Conservation (phyloP, 176 grass and related monocot genomes). For the Cymbopogon citratus region DNA sequence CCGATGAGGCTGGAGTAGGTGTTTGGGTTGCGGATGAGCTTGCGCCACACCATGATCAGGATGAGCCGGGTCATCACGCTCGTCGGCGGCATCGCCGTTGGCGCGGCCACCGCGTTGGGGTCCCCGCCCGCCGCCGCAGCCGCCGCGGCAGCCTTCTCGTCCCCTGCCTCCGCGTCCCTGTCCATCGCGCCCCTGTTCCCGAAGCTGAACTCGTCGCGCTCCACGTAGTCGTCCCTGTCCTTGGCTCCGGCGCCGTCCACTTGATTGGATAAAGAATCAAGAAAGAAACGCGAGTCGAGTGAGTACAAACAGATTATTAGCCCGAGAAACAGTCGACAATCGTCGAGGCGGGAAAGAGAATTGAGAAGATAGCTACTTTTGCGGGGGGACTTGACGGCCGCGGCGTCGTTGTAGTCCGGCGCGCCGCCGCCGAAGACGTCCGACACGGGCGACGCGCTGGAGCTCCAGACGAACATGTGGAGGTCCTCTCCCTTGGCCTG, state of each 20-base stretch:
- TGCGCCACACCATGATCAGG: conserved; percentile 99
- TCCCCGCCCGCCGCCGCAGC: conserved; percentile 1
- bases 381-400: conserved; percentile 62
- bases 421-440: conserved; percentile 86
- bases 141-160: conserved; percentile 47
- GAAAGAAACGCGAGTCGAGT: not conserved
- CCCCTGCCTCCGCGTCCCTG: conserved; percentile 57
- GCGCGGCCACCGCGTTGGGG: not conserved
- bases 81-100: conserved; percentile 89
- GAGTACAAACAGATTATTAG: conserved; percentile 5
- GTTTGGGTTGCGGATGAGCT: conserved; percentile 99
- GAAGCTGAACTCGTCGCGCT: conserved; percentile 94
- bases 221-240: conserved; percentile 51
- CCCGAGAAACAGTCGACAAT: not conserved
- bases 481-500: conserved; percentile 84
- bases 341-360: not conserved
- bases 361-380: conserved; percentile 44
- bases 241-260: conserved; percentile 57
- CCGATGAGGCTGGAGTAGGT: conserved; percentile 98
- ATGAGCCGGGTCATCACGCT: conserved; percentile 97
- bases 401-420: conserved; percentile 68
- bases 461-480: conserved; percentile 99
- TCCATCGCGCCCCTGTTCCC: conserved; percentile 55
- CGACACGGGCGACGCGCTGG: conserved; percentile 90
- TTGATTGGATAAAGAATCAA: conserved; percentile 15